phyloP scores from a whole-genome alignment of 2,329 filamentous ascomycete genomes.

The Aspergillus pseudonomiae region DNA sequence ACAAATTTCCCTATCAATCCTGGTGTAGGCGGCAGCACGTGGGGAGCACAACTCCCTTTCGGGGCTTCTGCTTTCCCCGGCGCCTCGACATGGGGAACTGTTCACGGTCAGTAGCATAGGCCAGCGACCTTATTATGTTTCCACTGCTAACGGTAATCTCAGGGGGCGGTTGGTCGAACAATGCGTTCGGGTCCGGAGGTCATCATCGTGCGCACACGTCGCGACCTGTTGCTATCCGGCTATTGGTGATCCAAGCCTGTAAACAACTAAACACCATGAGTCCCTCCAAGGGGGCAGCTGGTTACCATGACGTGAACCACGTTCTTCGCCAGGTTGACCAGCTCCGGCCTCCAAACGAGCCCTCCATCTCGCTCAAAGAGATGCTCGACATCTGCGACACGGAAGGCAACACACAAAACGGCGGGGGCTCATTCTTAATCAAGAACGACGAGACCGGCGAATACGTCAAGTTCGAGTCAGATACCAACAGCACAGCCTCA shows the following conservation, averaged over 20 bases:
- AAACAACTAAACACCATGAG: slow-evolving; percentile 58
- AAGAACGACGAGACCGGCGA: slow-evolving; percentile 54
- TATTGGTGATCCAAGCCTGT: slow-evolving; percentile 78
- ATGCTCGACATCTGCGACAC: slow-evolving; percentile 86
- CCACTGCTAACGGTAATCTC: slow-evolving; percentile 24
- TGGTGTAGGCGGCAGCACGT: slow-evolving; percentile 35
- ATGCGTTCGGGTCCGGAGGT: slow-evolving; percentile 53
- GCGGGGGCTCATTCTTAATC: slow-evolving; percentile 83
- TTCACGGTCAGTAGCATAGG: slow-evolving; percentile 35
- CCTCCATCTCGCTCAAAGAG: slow-evolving; percentile 64
- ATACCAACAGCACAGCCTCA: slow-evolving; percentile 50
- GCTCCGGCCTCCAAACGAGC: slow-evolving; percentile 62
- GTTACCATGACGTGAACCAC: slow-evolving; percentile 70
- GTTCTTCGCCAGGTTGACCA: slow-evolving; percentile 68
- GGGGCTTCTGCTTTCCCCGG: slow-evolving; percentile 41
- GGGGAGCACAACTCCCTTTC: slow-evolving; percentile 42
- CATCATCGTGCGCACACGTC: slow-evolving; percentile 58
- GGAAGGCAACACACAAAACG: slow-evolving; percentile 82
- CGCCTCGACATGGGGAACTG: slow-evolving; percentile 41
- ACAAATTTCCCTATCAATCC: slow-evolving; percentile 37
- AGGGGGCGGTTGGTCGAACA: slow-evolving; percentile 49
- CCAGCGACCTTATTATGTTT: slow-evolving; percentile 1
- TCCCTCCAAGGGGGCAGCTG: slow-evolving; percentile 52
- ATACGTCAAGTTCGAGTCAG: slow-evolving; percentile 56
- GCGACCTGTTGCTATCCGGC: slow-evolving; percentile 69